Conservation (phyloP, 1,284 basidiomycete species). For the Malassezia nana region DNA sequence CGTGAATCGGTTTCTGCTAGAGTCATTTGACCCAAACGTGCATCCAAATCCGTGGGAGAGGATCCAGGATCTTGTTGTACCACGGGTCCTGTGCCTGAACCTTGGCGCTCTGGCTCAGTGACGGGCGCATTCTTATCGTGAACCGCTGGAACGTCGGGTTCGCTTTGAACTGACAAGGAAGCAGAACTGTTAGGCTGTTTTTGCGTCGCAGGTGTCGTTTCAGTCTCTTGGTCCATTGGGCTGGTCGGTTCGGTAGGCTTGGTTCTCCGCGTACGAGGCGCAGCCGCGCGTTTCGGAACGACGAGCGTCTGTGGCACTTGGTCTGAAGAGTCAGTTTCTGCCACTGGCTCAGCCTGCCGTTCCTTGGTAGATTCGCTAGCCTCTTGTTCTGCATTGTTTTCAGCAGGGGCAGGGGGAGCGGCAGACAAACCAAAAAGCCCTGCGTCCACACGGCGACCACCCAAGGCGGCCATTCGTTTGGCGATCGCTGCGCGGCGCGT, state of each 20-base stretch:
- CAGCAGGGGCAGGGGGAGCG: slow-evolving; percentile 47
- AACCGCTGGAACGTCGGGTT: no score
- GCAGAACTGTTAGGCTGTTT: no score
- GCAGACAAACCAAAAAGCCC: slow-evolving; percentile 52
- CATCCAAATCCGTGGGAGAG: not conserved
- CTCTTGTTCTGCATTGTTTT: not conserved
- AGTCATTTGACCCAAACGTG: not conserved
- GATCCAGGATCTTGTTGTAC: no score
- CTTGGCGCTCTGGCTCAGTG: no score
- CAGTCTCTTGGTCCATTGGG: not conserved
- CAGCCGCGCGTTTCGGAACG: slow-evolving; percentile 48
- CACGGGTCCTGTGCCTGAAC: no score
- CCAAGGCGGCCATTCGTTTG: slow-evolving; percentile 40
- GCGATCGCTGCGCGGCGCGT: slow-evolving; percentile 35
- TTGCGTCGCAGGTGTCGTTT: not conserved
- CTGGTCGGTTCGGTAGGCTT: not conserved
- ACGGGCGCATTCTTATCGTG: no score
- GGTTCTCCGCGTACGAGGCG: slow-evolving; percentile 45
- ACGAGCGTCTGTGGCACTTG: slow-evolving; percentile 31
- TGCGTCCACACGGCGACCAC: slow-evolving; percentile 48
- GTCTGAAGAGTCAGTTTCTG: slow-evolving; percentile 40
- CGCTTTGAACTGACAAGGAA: no score
- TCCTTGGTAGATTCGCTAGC: slow-evolving; percentile 25
- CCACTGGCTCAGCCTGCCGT: slow-evolving; percentile 32
- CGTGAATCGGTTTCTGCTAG: not conserved